A percentile compares a stretch with the other conserved stretches of the same genome.
These are phyloP conservation scores for Massospora cicadina DNA, from an alignment of 371 early-diverging fungal species.

Conservation along the genomic window DNA sequence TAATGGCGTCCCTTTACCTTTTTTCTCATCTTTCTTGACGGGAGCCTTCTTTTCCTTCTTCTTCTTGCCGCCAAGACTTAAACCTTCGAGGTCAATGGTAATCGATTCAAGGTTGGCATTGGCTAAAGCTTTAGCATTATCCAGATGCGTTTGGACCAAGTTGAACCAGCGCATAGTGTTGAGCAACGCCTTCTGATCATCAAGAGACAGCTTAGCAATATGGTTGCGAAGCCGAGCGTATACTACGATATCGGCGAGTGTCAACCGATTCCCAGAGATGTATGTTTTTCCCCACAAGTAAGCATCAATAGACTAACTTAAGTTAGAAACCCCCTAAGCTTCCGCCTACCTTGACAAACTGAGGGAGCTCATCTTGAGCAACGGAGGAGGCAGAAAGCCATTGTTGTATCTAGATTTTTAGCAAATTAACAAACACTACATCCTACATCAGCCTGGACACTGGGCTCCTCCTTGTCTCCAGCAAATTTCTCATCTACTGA, in stretches of 20 bases:
- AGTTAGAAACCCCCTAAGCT: background rate
- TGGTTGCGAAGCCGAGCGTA: constrained; percentile 44
- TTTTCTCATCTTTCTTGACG: constrained; percentile 21
- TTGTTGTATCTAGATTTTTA: constrained; percentile 9
- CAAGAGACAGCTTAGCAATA: constrained; percentile 21
- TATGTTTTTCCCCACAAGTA: constrained; percentile 33
- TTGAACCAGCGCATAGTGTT: constrained; percentile 15
- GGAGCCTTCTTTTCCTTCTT: constrained; percentile 34
- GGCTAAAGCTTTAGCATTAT: constrained; percentile 9
- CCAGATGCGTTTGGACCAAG: constrained; percentile 22
- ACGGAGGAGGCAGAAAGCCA: constrained; percentile 9
- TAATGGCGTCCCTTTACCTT: constrained; percentile 10
- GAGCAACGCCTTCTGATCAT: background rate
- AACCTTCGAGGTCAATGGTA: constrained; percentile 18
- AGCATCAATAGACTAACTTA: constrained; percentile 34
- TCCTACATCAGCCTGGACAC: constrained; percentile 6
- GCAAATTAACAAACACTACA: background rate
- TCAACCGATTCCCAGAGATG: constrained; percentile 38
- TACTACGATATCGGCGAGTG: constrained; percentile 47
- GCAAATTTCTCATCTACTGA: constrained; percentile 3
- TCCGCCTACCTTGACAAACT: constrained; percentile 6
- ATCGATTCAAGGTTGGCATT: background rate
- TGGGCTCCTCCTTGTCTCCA: background rate
- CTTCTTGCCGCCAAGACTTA: constrained; percentile 21
- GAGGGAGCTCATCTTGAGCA: background rate